Evolutionary conservation across 495 filamentous ascomycete genomes (phyloP), one percentile per base, ranked within the genome.

Genomic region (Hypoxylon perforatum): DNA sequence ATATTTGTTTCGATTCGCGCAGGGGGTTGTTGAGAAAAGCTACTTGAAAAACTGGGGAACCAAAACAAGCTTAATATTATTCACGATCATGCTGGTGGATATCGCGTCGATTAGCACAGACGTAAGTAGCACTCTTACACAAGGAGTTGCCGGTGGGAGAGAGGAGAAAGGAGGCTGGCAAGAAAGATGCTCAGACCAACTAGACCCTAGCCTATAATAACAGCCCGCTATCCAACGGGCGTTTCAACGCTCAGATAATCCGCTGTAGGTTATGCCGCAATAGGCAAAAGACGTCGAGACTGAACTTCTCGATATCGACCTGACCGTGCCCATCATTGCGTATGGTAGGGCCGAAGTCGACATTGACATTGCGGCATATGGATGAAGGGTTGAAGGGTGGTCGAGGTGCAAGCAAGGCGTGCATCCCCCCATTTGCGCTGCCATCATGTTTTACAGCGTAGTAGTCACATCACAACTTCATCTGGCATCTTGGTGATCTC

Each of bases 401-500:
- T n/a, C n/a, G 18, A 49, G 39, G 21, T 52, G 12, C 35, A 41
- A 52, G 35, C 18, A 56, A 23, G 18, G 21, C n/a, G 51, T 61
- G 22, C 46, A 54, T 55, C 36, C 50, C 45, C n/a, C n/a, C n/a
- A n/a, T 23, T 50, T 58, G 42, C 50, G 49, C 55, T 44, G 56
- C 51, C 28, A 35, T 53, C 35, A 69, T 64, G 66, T 69, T 64
- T 69, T 49, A 64, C 45, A 69, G 57, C 55, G 66, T 69, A 69
- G 66, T 55, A 69, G 45, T 69, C 45, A 51, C 61, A 64, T 53
- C 45, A 69, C n/a, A n/a, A n/a, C 55, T 64, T 57, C 60, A 69
- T 69, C 66, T 69, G 52, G 61, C 66, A 64, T 64, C 30, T 45
- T 28, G 59, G 45, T 69, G 55, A 64, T 69, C 66, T 64, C 61